These are phyloP conservation scores for Millerozyma miso DNA, from an alignment of 805 yeast genomes.

Conservation along the genomic window DNA sequence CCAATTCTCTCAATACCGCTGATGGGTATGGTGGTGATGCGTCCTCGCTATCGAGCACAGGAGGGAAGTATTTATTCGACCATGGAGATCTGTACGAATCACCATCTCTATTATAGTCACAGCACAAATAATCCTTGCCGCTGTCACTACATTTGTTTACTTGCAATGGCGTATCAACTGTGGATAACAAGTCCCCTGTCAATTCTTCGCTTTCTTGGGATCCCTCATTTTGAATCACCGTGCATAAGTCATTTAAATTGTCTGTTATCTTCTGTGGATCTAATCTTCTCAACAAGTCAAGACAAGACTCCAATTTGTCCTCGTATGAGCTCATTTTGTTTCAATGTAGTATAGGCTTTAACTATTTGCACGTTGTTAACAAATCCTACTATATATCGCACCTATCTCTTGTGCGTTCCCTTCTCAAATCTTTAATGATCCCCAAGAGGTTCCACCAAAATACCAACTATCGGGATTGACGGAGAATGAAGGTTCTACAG, in stretches of 20 bases:
- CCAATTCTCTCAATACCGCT: constrained; percentile 62
- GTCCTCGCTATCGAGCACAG: constrained; percentile 35
- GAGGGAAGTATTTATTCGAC: constrained; percentile 69
- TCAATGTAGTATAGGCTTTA: not conserved
- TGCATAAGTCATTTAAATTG: constrained; percentile 34
- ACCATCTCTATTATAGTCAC: constrained; percentile 94
- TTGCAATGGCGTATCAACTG: constrained; percentile 81
- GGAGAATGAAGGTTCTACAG: too few relatives aligned
- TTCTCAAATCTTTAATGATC: not conserved
- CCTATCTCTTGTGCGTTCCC: not conserved
- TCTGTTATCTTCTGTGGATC: constrained; percentile 33
- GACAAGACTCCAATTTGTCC: constrained; percentile 35
- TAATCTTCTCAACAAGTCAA: constrained; percentile 38
- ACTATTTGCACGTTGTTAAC: not conserved
- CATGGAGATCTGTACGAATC: constrained; percentile 91
- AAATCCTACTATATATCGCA: not conserved
- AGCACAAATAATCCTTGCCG: constrained; percentile 71
- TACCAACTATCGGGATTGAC: too few relatives aligned
- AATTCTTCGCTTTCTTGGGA: constrained; percentile 41
- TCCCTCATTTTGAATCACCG: constrained; percentile 33
- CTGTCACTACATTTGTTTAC: constrained; percentile 45
- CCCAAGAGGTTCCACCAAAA: too few relatives aligned
- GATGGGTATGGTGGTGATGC: constrained; percentile 72
- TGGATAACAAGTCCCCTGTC: constrained; percentile 81
- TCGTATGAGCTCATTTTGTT: constrained; percentile 17